These are phyloP conservation scores for Penicillium sclerotigenum DNA, from an alignment of 2,329 filamentous ascomycete species.

Conservation along the genomic window DNA sequence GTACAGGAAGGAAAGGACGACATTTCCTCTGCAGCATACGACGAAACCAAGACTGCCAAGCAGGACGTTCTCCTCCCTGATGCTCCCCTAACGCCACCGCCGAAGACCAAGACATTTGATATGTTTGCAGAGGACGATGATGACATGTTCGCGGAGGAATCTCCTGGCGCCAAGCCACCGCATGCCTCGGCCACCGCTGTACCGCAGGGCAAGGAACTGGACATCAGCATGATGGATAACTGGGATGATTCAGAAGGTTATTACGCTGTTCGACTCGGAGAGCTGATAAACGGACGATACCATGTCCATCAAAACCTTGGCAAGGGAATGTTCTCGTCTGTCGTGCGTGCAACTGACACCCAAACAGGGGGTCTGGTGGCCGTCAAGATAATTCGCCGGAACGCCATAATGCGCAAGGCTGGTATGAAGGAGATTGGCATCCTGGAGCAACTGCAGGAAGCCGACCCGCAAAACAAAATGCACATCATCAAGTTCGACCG, in stretches of 20 bases:
- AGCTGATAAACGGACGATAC: constrained; percentile 84
- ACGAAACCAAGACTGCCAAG: constrained; percentile 55
- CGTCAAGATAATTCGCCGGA: constrained; percentile 97
- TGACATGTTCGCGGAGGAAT: constrained; percentile 88
- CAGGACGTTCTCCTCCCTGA: constrained; percentile 52
- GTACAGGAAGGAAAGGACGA: constrained; percentile 60
- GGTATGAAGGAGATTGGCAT: constrained; percentile 94
- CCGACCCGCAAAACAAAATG: constrained; percentile 84
- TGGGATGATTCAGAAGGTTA: constrained; percentile 94
- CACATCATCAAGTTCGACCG: constrained; percentile 86
- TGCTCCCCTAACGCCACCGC: constrained; percentile 28
- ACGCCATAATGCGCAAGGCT: constrained; percentile 85
- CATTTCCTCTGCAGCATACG: constrained; percentile 54
- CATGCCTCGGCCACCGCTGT: constrained; percentile 49
- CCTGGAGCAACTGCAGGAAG: constrained; percentile 77
- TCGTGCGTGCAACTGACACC: constrained; percentile 82
- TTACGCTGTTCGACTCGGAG: constrained; percentile 90
- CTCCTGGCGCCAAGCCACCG: constrained; percentile 45
- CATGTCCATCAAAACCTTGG: constrained; percentile 84
- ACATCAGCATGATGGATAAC: constrained; percentile 80
- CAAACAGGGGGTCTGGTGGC: constrained; percentile 75
- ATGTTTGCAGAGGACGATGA: constrained; percentile 65
- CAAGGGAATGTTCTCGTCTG: constrained; percentile 93
- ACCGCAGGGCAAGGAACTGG: constrained; percentile 56
- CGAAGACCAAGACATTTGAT: constrained; percentile 55